Evolutionary conservation across 306 rosid genomes (phyloP).

Genomic region (Prunus mume): DNA sequence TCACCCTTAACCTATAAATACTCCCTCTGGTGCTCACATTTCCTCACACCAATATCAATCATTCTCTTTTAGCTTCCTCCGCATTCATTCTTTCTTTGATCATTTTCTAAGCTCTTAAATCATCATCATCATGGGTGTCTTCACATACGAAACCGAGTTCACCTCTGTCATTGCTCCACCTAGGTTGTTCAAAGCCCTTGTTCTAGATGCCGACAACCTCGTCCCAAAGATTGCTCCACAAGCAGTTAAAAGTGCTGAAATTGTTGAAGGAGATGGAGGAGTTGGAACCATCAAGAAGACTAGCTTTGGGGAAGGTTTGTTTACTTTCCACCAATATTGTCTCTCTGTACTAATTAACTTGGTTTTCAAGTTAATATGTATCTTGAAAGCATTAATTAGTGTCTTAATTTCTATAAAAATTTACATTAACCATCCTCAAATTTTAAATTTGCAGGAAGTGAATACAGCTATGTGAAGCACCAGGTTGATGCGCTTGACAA

Average conservation of each 20-base stretch:
- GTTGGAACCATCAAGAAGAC: slow-evolving; percentile 51
- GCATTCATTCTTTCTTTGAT: neutral
- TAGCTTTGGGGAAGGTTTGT: slow-evolving; percentile 23
- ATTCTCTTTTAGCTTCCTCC: neutral
- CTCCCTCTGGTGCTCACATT: neutral
- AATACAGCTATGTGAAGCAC: slow-evolving; percentile 18
- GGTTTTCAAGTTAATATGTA: no score
- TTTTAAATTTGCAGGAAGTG: slow-evolving; percentile 16
- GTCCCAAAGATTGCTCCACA: slow-evolving; percentile 38
- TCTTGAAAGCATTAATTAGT: no score
- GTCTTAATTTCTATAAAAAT: no score
- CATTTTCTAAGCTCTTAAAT: neutral
- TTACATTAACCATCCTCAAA: neutral
- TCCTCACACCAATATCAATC: slow-evolving; percentile 21
- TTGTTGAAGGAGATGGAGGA: slow-evolving; percentile 45
- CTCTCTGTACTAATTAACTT: neutral
- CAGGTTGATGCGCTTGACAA: slow-evolving; percentile 40
- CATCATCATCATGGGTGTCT: slow-evolving; percentile 15
- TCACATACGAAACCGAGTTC: slow-evolving; percentile 18
- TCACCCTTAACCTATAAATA: neutral
- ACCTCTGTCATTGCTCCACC: slow-evolving; percentile 34
- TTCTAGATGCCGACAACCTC: slow-evolving; percentile 37
- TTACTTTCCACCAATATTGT: neutral
- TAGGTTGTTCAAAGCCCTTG: slow-evolving; percentile 49
- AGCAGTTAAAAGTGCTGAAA: slow-evolving; percentile 21